These are phyloP conservation scores for Rhizopus microsporus DNA, from an alignment of 371 early-diverging fungal species.

Conservation along the genomic window DNA sequence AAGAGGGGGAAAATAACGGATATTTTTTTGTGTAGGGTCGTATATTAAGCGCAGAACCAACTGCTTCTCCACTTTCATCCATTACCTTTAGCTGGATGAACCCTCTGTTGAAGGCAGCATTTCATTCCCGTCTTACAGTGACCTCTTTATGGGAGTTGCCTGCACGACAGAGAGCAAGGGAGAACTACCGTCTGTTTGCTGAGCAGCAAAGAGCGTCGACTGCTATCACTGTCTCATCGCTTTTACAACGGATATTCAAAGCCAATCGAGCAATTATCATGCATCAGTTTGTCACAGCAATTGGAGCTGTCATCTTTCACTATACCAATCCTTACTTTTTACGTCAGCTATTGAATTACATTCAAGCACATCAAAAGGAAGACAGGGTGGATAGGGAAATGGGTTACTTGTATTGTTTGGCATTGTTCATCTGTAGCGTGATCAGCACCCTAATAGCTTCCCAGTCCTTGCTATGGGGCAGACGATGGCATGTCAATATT, in stretches of 20 bases:
- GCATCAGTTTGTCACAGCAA: slow-evolving; percentile 52
- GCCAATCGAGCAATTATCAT: slow-evolving; percentile 37
- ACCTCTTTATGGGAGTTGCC: slow-evolving; percentile 75
- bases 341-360: slow-evolving; percentile 44
- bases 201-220: slow-evolving; percentile 6
- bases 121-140: slow-evolving; percentile 53
- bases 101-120: slow-evolving; percentile 65
- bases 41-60: slow-evolving; percentile 59
- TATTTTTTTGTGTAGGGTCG: slow-evolving; percentile 40
- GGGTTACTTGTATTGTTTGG: slow-evolving; percentile 52
- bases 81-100: slow-evolving; percentile 82
- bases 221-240: not conserved
- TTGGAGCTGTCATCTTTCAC: slow-evolving; percentile 52
- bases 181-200: slow-evolving; percentile 35
- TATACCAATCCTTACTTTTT: slow-evolving; percentile 60
- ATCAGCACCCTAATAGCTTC: slow-evolving; percentile 58
- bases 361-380: slow-evolving; percentile 38
- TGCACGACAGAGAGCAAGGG: slow-evolving; percentile 41
- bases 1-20: not conserved
- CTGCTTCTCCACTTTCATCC: slow-evolving; percentile 63
- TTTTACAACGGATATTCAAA: slow-evolving; percentile 30
- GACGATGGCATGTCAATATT: slow-evolving; percentile 59
- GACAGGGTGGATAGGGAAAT: slow-evolving; percentile 25
- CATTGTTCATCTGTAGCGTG: slow-evolving; percentile 58
- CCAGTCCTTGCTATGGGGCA: slow-evolving; percentile 60